phyloP scores from a whole-genome alignment of 106 monocot genomes.

The Dendrobium chrysotoxum region DNA sequence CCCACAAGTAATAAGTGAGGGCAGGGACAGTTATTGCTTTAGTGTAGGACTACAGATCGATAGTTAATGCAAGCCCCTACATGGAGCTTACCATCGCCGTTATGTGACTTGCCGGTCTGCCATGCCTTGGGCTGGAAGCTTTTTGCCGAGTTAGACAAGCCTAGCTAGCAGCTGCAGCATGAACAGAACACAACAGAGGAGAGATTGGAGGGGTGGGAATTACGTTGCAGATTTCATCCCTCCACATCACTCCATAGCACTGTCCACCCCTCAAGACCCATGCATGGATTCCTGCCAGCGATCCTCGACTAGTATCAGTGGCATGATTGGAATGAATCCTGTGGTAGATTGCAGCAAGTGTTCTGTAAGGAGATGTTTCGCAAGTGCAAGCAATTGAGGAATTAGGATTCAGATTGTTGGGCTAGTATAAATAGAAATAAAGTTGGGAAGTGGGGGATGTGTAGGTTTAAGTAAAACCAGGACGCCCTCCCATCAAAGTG shows the following conservation, averaged over 20 bases:
- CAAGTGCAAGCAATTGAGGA: not conserved
- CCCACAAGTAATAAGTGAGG: not conserved
- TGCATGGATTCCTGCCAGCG: constrained; percentile 14
- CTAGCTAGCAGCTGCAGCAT: constrained; percentile 2
- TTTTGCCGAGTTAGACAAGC: not conserved
- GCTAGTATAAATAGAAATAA: not conserved
- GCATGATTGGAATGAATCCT: constrained; percentile 1
- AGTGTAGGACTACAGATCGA: not conserved
- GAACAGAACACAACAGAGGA: constrained; percentile 2
- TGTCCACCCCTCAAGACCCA: not conserved
- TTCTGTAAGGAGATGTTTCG: not conserved
- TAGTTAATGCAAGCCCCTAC: not conserved
- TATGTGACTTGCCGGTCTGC: constrained; percentile 17
- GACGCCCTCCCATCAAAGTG: not conserved
- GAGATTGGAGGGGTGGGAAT: not conserved
- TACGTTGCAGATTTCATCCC: not conserved
- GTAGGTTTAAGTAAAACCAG: not conserved
- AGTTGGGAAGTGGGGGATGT: not conserved
- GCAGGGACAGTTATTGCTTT: not conserved
- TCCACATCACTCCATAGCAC: not conserved
- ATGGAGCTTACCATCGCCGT: constrained; percentile 8
- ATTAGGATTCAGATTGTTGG: not conserved
- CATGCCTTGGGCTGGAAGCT: constrained; percentile 8
- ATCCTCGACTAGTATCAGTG: not conserved
- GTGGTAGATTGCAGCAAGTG: not conserved